Base-by-base conservation (phyloP, 2,329 filamentous ascomycete species). In the Tetracladium maxilliforme region DNA sequence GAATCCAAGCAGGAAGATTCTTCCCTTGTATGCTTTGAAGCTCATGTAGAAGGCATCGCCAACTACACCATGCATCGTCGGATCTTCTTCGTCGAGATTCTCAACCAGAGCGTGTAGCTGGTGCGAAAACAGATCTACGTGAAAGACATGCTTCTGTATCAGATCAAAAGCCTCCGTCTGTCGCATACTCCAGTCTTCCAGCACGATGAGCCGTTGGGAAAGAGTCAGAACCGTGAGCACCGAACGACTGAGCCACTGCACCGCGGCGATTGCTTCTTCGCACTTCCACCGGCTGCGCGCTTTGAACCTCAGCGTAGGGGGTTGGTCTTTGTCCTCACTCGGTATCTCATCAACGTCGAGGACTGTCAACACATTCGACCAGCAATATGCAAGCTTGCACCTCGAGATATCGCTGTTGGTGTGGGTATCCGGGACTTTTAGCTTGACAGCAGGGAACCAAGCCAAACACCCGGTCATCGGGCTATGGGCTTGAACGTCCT, bases 31-130 rank as follows among this genome's bases (percentile, higher is more conserved):
- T 4, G 83, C 69, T 42, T 81, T 83, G 51, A 95, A 87, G 49
- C 87, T 94, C 83, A 95, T 95, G 45, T 87, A 87, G 40, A 94
- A 98, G 0, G 86, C 90, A 58, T 98, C 90, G 6, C 87, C 87
- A 23, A 95, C 82, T 7, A 95, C 86, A 3, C 87, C 87, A 50
- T 95, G 90, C 73, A 95, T 79, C 0, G 83, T 81, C 1, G 70
- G 61, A 39, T 94, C 84, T 30, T 86, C 73, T 37, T 92, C 84
- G 34, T 94, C 78, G 11, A 90, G 59, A 32, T 86, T 76, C 47
- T 95, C 90, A 13, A 98, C 82, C 6, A 95, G 64, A 11, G 60
- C 66, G 40, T 82, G 77, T 9, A 98, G 58, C 44, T 95, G 90
- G 14, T 70, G 67, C 2, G 87, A 94, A 48, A 95, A 98, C 10